A percentile compares a stretch with the other conserved stretches of the same genome.
Evolutionary conservation across 768 basidiomycete species (phyloP).

Genomic region (Pisolithus sp.): DNA sequence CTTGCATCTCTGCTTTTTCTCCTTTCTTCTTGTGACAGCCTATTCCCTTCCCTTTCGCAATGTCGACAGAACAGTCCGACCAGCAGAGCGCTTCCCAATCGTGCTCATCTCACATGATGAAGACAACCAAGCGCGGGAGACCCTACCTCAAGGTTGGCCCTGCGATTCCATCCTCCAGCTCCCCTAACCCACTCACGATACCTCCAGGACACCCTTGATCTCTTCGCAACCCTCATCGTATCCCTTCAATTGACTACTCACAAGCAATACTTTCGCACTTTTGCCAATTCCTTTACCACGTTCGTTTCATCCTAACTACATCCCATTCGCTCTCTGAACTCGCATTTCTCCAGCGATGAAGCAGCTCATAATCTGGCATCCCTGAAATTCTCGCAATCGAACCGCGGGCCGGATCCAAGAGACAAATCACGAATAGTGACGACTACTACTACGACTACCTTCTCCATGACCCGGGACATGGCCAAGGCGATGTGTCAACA

Average conservation of each 20-base stretch:
- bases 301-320: constrained; percentile 35
- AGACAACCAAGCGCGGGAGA: constrained; percentile 92
- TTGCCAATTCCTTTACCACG: constrained; percentile 94
- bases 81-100: constrained; percentile 35
- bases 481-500: constrained; percentile 99
- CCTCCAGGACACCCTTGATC: constrained; percentile 88
- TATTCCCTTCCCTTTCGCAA: constrained; percentile 22
- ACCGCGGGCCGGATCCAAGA: constrained; percentile 95
- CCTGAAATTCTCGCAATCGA: constrained; percentile 98
- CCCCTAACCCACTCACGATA: not conserved
- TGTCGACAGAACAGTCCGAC: constrained; percentile 36
- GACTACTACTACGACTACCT: constrained; percentile 98
- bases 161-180: constrained; percentile 4
- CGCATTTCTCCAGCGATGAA: constrained; percentile 63
- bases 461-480: constrained; percentile 99
- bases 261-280: constrained; percentile 94
- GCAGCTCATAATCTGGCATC: constrained; percentile 89
- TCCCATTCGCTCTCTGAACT: constrained; percentile 3
- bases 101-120: constrained; percentile 93
- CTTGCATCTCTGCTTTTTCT: constrained; percentile 20
- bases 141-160: constrained; percentile 79
- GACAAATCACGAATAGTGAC: constrained; percentile 98
- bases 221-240: constrained; percentile 94
- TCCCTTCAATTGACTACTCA: constrained; percentile 84
- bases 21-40: constrained; percentile 17